Conservation (phyloP, 139 green algal genomes). For the Desmodesmus armatus region DNA sequence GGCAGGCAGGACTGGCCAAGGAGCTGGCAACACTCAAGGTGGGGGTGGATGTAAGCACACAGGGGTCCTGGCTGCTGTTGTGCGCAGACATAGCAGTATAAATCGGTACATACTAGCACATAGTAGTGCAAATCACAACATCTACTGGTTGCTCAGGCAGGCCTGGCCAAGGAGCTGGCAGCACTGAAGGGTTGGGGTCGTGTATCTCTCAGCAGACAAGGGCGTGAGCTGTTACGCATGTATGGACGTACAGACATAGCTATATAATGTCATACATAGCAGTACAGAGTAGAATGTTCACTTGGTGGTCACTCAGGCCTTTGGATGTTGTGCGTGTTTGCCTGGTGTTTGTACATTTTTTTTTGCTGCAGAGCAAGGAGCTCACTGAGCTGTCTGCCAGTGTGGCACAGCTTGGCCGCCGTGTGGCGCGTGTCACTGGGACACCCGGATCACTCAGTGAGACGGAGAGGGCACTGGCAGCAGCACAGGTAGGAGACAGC, state of each 20-base stretch:
- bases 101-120: too few relatives aligned
- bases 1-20: neutral
- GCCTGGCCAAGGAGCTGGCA: too few relatives aligned
- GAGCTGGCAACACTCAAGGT: conserved; percentile 17
- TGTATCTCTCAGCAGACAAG: neutral
- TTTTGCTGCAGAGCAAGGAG: neutral
- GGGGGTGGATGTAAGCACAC: neutral
- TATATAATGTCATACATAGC: neutral
- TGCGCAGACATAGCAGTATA: too few relatives aligned
- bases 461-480: conserved; percentile 14
- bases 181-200: neutral
- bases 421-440: neutral
- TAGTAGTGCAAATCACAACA: too few relatives aligned
- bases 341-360: neutral
- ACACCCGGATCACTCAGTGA: neutral
- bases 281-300: neutral
- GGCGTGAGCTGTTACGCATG: neutral
- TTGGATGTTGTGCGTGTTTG: too few relatives aligned
- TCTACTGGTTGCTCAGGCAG: too few relatives aligned
- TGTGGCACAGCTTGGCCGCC: neutral
- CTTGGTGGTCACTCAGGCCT: neutral
- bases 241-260: neutral
- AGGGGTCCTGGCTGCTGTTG: neutral
- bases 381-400: neutral
- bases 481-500: neutral